Conservation (phyloP, 495 filamentous ascomycete species). For the Podospora fimiseda region DNA sequence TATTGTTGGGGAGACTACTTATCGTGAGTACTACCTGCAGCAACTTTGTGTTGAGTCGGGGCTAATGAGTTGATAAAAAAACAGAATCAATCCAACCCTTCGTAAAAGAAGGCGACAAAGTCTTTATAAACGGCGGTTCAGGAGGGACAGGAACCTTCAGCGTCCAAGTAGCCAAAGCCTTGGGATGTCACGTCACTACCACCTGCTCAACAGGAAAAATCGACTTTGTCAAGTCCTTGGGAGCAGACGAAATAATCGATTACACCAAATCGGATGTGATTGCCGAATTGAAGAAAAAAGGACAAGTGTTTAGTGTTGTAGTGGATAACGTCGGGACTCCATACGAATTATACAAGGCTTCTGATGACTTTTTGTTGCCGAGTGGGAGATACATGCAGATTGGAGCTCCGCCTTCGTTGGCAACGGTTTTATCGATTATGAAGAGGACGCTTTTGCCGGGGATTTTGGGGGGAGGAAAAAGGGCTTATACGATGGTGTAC, state of each 20-base stretch:
- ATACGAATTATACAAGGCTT: constrained; percentile 47
- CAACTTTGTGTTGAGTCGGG: neutral
- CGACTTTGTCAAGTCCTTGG: constrained; percentile 50
- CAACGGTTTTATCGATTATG: constrained; percentile 15
- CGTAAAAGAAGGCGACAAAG: constrained; percentile 46
- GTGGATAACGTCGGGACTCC: constrained; percentile 57
- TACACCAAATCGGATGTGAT: constrained; percentile 53
- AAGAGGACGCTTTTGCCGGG: constrained; percentile 41
- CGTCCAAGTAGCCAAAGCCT: constrained; percentile 59
- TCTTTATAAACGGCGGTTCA: constrained; percentile 64
- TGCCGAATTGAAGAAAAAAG: constrained; percentile 40
- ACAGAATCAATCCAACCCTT: constrained; percentile 46
- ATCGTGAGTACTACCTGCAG: constrained; percentile 22
- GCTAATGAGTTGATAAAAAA: neutral
- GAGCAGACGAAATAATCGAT: constrained; percentile 64
- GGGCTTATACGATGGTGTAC: constrained; percentile 43
- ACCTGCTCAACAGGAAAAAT: constrained; percentile 55
- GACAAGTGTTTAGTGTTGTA: constrained; percentile 47
- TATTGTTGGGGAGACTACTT: constrained; percentile 53
- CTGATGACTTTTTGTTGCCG: constrained; percentile 49
- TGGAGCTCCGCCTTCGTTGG: constrained; percentile 27
- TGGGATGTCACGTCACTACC: constrained; percentile 57
- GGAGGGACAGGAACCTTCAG: constrained; percentile 57
- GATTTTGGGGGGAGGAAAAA: constrained; percentile 59
- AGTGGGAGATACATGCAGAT: constrained; percentile 55